A percentile compares a stretch with the other conserved stretches of the same genome.
Evolutionary conservation across 176 grass and related monocot genomes (phyloP).

Genomic region (Eragrostis nindensis): DNA sequence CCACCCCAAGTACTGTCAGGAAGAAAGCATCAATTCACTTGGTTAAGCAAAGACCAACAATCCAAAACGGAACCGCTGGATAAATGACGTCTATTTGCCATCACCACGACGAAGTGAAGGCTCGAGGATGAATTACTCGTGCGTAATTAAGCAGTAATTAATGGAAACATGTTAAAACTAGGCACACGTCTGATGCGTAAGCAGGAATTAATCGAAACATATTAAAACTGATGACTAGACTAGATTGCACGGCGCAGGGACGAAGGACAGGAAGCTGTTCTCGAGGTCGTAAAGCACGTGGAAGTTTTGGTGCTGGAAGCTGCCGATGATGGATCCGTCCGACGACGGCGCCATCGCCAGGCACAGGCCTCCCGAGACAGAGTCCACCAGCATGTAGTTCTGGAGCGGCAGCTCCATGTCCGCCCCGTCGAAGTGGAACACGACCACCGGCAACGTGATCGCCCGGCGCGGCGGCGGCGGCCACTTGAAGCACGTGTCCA

Average conservation of each 20-base stretch:
- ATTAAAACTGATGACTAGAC: background rate
- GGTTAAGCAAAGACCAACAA: no score
- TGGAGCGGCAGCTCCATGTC: slow-evolving; percentile 48
- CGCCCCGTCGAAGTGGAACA: slow-evolving; percentile 55
- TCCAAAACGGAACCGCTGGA: no score
- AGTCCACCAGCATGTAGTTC: slow-evolving; percentile 51
- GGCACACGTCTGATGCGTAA: background rate
- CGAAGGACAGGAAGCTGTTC: slow-evolving; percentile 59
- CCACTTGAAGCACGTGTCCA: slow-evolving; percentile 61
- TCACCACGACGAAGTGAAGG: no score
- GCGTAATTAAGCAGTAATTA: no score
- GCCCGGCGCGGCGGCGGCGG: slow-evolving; percentile 35
- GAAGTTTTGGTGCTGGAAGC: slow-evolving; percentile 60
- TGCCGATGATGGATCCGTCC: slow-evolving; percentile 57
- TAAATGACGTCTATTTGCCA: no score
- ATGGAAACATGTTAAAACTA: no score
- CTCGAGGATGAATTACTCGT: no score
- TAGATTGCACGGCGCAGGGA: slow-evolving; percentile 47
- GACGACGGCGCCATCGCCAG: slow-evolving; percentile 47
- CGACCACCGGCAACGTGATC: slow-evolving; percentile 41
- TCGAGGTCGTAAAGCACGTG: slow-evolving; percentile 62
- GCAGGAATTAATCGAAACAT: background rate
- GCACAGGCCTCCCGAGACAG: slow-evolving; percentile 41
- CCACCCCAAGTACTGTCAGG: no score
- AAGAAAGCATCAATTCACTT: no score